Percentiles rank a stretch among this genome's conserved stretches.
These are phyloP conservation scores for Mollisia scopiformis DNA, from an alignment of 2,329 filamentous ascomycete genomes.

Conservation along the genomic window DNA sequence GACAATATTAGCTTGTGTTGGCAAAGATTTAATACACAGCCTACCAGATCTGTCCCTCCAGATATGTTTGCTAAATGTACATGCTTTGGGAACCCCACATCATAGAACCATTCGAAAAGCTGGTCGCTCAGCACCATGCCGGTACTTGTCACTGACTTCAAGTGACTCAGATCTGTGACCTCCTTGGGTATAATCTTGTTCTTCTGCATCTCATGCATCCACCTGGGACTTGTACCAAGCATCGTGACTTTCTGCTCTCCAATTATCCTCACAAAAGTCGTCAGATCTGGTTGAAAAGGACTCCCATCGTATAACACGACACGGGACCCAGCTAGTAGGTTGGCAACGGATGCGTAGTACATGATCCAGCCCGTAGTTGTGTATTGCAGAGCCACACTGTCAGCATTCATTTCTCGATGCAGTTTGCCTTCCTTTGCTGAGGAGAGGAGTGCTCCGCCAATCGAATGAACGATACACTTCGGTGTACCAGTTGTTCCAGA, in stretches of 20 bases:
- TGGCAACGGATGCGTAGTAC: constrained; percentile 68
- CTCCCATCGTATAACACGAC: constrained; percentile 81
- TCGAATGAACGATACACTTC: constrained; percentile 83
- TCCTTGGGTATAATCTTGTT: constrained; percentile 62
- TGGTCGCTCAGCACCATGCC: constrained; percentile 82
- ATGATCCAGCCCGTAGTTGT: constrained; percentile 85
- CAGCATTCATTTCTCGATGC: constrained; percentile 49
- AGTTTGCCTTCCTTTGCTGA: constrained; percentile 61
- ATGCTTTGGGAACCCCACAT: constrained; percentile 64
- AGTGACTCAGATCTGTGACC: constrained; percentile 58
- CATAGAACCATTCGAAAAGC: constrained; percentile 79
- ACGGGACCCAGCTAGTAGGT: constrained; percentile 61
- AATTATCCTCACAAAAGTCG: constrained; percentile 64
- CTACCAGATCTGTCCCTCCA: constrained; percentile 76
- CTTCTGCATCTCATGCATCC: constrained; percentile 73
- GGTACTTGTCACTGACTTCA: constrained; percentile 69
- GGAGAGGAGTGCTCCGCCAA: constrained; percentile 65
- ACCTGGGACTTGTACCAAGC: constrained; percentile 76
- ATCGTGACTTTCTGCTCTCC: constrained; percentile 69
- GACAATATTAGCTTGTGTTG: background rate
- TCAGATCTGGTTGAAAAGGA: constrained; percentile 72
- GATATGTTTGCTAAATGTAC: constrained; percentile 75
- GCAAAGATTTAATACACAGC: constrained; percentile 24
- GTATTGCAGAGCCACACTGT: constrained; percentile 56
- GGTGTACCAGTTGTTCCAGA: constrained; percentile 82